Percentiles rank a stretch among this genome's conserved stretches.
Evolutionary conservation across 768 basidiomycete species (phyloP).

Genomic region (Epithele typhae): DNA sequence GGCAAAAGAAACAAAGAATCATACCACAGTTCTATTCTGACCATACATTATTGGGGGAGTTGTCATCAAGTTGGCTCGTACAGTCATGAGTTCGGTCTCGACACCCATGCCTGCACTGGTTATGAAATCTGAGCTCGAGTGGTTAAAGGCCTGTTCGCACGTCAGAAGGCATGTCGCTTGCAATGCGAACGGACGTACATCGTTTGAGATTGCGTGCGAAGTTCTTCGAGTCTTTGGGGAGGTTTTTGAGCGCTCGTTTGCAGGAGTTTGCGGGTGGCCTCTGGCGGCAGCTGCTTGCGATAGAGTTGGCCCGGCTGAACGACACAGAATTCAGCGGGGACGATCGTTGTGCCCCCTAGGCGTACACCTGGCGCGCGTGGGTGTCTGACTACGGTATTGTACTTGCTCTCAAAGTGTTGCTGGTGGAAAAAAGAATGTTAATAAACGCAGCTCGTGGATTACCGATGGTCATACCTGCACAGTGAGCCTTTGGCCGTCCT

Average conservation of each 20-base stretch:
- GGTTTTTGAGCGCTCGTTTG: no score
- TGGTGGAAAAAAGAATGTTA: conserved; percentile 19
- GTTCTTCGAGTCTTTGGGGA: no score
- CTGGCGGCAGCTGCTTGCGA: conserved; percentile 38
- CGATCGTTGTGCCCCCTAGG: conserved; percentile 23
- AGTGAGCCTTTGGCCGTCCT: conserved; percentile 31
- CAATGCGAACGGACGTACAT: conserved; percentile 13
- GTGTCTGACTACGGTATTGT: conserved; percentile 6
- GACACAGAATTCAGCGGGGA: conserved; percentile 46
- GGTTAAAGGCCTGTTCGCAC: conserved; percentile 26
- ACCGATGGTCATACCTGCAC: conserved; percentile 32
- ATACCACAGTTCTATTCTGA: no score
- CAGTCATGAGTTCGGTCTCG: conserved; percentile 13
- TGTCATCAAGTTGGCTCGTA: no score
- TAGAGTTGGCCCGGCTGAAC: conserved; percentile 47
- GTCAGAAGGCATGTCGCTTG: neutral
- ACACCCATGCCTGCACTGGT: conserved; percentile 38
- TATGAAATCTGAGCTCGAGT: conserved; percentile 37
- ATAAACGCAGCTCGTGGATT: neutral
- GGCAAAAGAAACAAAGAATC: no score
- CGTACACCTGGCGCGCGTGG: conserved; percentile 10
- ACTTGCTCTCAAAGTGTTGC: conserved; percentile 23
- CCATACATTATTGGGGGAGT: conserved; percentile 1
- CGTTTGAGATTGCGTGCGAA: conserved; percentile 10
- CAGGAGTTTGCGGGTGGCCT: no score